Evolutionary conservation across 2,329 filamentous ascomycete genomes (phyloP).

Genomic region (Penicillium glabrum): DNA sequence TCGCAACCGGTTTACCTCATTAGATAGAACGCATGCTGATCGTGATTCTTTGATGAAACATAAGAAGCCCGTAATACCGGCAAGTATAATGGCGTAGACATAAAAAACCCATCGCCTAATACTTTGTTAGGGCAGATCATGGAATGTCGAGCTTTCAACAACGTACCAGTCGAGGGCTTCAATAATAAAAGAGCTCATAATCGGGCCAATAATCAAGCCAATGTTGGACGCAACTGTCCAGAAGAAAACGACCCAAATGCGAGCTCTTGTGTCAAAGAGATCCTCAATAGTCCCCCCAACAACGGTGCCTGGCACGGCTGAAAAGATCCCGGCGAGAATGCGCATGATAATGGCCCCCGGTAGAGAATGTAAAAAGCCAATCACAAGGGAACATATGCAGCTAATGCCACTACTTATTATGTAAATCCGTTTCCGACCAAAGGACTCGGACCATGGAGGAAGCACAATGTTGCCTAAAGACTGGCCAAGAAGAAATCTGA

Average conservation of each 20-base stretch:
- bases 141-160: constrained; percentile 20
- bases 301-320: constrained; percentile 49
- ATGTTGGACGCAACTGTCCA: constrained; percentile 44
- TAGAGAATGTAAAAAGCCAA: constrained; percentile 38
- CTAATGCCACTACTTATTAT: constrained; percentile 30
- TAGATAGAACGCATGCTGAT: constrained; percentile 41
- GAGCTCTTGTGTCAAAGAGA: constrained; percentile 44
- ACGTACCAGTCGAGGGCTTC: constrained; percentile 35
- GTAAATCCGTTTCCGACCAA: constrained; percentile 40
- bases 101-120: constrained; percentile 49
- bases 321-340: constrained; percentile 46
- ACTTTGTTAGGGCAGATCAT: constrained; percentile 22
- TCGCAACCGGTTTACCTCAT: constrained; percentile 29
- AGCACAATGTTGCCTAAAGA: constrained; percentile 35
- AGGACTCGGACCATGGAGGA: constrained; percentile 39
- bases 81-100: constrained; percentile 39
- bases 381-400: constrained; percentile 36
- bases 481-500: constrained; percentile 37
- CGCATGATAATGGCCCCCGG: constrained; percentile 43
- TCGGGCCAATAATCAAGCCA: constrained; percentile 44
- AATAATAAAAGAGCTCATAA: constrained; percentile 43
- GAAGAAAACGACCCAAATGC: constrained; percentile 47
- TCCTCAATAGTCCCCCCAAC: constrained; percentile 51
- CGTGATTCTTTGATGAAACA: constrained; percentile 44
- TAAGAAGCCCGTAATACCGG: constrained; percentile 31